Evolutionary conservation across 2,329 filamentous ascomycete species (phyloP).

Genomic region (Apiospora malaysiana): DNA sequence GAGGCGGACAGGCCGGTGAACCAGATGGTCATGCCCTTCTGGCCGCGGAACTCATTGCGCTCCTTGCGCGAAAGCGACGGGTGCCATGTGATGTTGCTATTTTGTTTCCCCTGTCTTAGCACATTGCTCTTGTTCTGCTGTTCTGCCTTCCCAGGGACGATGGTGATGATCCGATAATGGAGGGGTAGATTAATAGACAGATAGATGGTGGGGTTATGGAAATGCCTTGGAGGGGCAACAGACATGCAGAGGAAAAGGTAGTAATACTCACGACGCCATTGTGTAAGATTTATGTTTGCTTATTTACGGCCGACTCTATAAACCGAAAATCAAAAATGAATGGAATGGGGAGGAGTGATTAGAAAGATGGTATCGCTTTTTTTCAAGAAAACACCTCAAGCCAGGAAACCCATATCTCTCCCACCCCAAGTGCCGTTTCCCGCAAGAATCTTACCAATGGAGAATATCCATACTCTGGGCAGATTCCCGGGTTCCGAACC

Average conservation of each 20-base stretch:
- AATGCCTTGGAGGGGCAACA: constrained; percentile 11
- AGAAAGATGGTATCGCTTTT: not conserved
- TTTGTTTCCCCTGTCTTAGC: not conserved
- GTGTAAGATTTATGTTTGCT: not conserved
- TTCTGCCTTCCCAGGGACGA: not conserved
- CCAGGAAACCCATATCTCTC: not conserved
- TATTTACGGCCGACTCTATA: not conserved
- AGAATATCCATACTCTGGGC: not conserved
- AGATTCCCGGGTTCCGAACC: constrained; percentile 14
- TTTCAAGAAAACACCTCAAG: constrained; percentile 7
- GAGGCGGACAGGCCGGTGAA: constrained; percentile 95
- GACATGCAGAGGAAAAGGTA: not conserved
- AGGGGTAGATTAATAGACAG: constrained; percentile 5
- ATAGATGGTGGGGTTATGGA: constrained; percentile 8
- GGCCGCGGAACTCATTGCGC: constrained; percentile 76
- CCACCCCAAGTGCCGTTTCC: not conserved
- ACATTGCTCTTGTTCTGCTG: not conserved
- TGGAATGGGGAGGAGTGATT: not conserved
- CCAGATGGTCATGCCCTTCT: constrained; percentile 95
- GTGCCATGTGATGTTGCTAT: constrained; percentile 91
- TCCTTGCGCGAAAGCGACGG: constrained; percentile 78
- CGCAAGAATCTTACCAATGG: constrained; percentile 8
- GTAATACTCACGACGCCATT: constrained; percentile 20
- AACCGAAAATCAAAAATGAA: not conserved
- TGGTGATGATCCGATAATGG: not conserved